Conservation (phyloP, 2,329 filamentous ascomycete genomes). For the Ceratocystis alfenasii region DNA sequence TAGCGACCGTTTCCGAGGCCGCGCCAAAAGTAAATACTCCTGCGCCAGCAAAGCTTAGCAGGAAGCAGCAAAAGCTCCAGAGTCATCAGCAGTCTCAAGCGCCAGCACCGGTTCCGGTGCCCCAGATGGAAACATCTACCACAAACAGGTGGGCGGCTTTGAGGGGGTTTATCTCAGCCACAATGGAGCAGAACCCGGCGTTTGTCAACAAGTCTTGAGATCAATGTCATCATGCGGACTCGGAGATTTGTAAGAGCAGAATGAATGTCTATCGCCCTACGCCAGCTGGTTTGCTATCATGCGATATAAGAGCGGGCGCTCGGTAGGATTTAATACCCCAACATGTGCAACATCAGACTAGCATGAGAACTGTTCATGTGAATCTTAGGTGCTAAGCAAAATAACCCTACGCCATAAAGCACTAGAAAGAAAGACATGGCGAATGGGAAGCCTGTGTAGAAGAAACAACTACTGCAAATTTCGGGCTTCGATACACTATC, state of each 20-base stretch:
- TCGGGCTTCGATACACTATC: not conserved
- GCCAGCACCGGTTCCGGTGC: constrained; percentile 17
- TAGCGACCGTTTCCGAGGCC: constrained; percentile 35
- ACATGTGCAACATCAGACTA: not conserved
- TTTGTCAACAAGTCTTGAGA: constrained; percentile 37
- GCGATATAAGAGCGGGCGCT: not conserved
- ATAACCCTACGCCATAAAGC: not conserved
- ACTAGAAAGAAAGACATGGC: not conserved
- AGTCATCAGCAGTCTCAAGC: not conserved
- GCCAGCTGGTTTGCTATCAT: not conserved
- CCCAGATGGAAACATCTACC: constrained; percentile 30
- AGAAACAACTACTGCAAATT: not conserved
- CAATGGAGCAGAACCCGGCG: constrained; percentile 77
- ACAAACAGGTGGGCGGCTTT: constrained; percentile 66
- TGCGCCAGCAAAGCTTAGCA: constrained; percentile 15
- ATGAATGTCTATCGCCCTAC: not conserved
- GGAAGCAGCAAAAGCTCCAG: constrained; percentile 15
- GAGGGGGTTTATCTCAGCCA: constrained; percentile 70
- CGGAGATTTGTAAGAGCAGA: not conserved
- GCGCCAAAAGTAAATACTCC: not conserved
- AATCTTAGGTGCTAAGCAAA: not conserved
- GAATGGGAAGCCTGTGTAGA: not conserved
- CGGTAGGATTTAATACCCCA: too few species aligned
- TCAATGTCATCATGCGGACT: not conserved
- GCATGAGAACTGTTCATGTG: not conserved